Evolutionary conservation across 73 alveolate genomes (phyloP).

Genomic region (Tetrahymena elliotti): DNA sequence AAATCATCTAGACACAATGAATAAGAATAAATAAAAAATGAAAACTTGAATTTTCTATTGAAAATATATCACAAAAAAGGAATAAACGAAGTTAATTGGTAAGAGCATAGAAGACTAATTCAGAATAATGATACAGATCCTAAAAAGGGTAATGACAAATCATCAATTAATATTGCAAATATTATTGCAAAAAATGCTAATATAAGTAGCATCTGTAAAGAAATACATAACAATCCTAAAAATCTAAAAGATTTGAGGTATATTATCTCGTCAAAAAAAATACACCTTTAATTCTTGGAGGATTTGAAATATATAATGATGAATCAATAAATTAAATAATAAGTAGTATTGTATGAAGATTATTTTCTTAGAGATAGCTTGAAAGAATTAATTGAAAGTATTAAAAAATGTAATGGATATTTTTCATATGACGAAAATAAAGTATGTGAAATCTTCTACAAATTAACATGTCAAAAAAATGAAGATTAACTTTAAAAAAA

Average conservation of each 20-base stretch:
- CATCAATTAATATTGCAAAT: not conserved
- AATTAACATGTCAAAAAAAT: not conserved
- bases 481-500: not conserved
- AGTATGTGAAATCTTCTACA: not conserved
- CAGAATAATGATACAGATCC: not conserved
- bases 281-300: not conserved
- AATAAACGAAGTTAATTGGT: not conserved
- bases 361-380: not conserved
- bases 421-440: not conserved
- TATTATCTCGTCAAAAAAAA: too few species aligned
- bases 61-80: not conserved
- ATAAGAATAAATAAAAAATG: not conserved
- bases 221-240: not conserved
- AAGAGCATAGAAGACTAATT: not conserved
- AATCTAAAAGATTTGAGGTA: not conserved
- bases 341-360: not conserved
- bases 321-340: too few species aligned
- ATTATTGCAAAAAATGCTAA: not conserved
- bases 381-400: not conserved
- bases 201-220: not conserved
- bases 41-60: not conserved
- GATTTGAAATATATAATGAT: not conserved
- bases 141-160: not conserved
- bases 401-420: not conserved
- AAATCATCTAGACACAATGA: not conserved